phyloP scores from a whole-genome alignment of 2,329 filamentous ascomycete genomes.

The Pseudogymnoascus sp. region DNA sequence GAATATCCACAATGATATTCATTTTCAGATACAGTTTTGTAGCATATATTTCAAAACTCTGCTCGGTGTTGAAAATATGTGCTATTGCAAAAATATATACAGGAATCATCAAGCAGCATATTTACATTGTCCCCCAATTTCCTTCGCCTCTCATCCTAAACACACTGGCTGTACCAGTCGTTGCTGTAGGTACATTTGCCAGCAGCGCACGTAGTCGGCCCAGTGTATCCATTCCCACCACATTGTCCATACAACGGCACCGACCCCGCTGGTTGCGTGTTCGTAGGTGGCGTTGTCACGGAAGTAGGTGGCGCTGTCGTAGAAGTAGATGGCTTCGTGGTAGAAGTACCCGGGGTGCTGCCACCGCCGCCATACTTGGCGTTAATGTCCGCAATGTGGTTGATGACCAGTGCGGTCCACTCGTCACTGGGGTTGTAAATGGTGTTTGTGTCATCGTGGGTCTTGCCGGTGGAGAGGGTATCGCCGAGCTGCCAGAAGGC shows the following conservation, averaged over 20 bases:
- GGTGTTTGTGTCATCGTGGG: conserved; percentile 23
- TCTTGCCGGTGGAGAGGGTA: conserved; percentile 20
- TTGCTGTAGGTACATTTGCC: conserved; percentile 13
- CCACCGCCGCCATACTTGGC: background rate
- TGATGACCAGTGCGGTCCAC: conserved; percentile 15
- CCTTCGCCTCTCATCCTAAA: background rate
- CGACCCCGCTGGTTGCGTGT: background rate
- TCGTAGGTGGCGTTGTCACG: background rate
- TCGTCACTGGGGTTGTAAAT: conserved; percentile 25
- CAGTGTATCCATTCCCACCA: conserved; percentile 11
- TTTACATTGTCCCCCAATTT: background rate
- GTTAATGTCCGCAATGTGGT: background rate
- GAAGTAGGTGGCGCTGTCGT: background rate
- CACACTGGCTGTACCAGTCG: conserved; percentile 9
- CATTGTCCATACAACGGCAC: background rate
- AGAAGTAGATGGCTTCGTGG: background rate
- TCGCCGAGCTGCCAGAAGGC: conserved; percentile 29
- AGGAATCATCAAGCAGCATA: background rate
- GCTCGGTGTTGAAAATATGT: background rate
- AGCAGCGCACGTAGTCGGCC: conserved; percentile 13
- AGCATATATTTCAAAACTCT: background rate
- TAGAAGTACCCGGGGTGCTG: background rate
- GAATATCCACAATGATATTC: too few relatives aligned
- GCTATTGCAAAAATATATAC: background rate
- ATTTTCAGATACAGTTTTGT: background rate